These are phyloP conservation scores for Pseudogymnoascus sp. DNA, from an alignment of 2,329 filamentous ascomycete species.

Conservation along the genomic window DNA sequence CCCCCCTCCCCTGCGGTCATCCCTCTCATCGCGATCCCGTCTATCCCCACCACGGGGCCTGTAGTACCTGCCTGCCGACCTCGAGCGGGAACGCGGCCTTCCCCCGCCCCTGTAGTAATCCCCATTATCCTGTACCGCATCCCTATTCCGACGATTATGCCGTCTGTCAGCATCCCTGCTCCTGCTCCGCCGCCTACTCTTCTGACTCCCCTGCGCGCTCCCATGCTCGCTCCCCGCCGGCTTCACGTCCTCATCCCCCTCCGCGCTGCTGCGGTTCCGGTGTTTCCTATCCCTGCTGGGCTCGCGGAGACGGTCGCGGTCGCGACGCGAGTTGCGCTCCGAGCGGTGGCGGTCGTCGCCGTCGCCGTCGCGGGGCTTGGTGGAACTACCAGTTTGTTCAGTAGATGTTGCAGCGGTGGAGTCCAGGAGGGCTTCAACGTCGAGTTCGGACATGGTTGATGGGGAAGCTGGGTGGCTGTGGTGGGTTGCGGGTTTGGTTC, in stretches of 20 bases:
- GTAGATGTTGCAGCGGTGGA: slow-evolving; percentile 56
- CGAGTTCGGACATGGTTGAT: slow-evolving; percentile 55
- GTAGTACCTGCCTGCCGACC: slow-evolving; percentile 57
- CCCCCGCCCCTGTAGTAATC: slow-evolving; percentile 63
- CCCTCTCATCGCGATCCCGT: slow-evolving; percentile 38
- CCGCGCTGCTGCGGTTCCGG: slow-evolving; percentile 42
- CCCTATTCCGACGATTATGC: slow-evolving; percentile 62
- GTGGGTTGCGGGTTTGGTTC: slow-evolving; percentile 4
- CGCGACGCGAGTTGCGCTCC: slow-evolving; percentile 43
- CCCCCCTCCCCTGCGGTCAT: slow-evolving; percentile 34
- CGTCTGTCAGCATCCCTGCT: slow-evolving; percentile 69
- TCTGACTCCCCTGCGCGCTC: slow-evolving; percentile 59
- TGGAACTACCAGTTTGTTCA: slow-evolving; percentile 31
- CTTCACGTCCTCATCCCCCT: slow-evolving; percentile 48
- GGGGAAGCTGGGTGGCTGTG: slow-evolving; percentile 7
- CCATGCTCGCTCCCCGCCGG: slow-evolving; percentile 66
- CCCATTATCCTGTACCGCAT: slow-evolving; percentile 45
- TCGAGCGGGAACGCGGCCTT: slow-evolving; percentile 59
- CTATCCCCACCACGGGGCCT: slow-evolving; percentile 39
- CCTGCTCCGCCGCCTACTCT: slow-evolving; percentile 71
- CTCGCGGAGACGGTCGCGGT: slow-evolving; percentile 47
- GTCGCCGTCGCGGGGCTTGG: slow-evolving; percentile 38
- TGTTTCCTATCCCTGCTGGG: slow-evolving; percentile 47
- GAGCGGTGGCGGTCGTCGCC: slow-evolving; percentile 48
- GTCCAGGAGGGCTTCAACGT: slow-evolving; percentile 87